Evolutionary conservation across 805 yeast species (phyloP).

Genomic region (Yarrowia deformans): DNA sequence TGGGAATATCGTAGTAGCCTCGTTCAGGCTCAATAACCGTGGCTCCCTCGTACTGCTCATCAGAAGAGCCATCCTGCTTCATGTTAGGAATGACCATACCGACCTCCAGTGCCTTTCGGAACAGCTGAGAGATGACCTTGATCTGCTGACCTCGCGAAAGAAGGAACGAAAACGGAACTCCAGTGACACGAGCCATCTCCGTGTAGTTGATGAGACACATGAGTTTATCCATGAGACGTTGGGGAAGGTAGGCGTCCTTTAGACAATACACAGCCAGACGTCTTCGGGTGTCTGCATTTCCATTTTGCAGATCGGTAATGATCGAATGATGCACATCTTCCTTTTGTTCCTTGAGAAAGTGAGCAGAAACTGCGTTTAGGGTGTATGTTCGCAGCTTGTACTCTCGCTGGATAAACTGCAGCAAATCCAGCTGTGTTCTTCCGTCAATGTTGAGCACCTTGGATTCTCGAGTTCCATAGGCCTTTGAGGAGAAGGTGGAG

Average conservation of each 20-base stretch:
- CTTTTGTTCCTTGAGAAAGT: slow-evolving; percentile 91
- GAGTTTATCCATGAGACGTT: slow-evolving; percentile 84
- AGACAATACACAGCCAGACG: slow-evolving; percentile 96
- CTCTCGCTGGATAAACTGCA: slow-evolving; percentile 93
- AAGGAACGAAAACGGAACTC: slow-evolving; percentile 93
- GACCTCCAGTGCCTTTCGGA: slow-evolving; percentile 87
- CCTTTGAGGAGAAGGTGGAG: slow-evolving; percentile 87
- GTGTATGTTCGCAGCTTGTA: slow-evolving; percentile 94
- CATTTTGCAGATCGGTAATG: slow-evolving; percentile 92
- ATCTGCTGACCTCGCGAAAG: slow-evolving; percentile 96
- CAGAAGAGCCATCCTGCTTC: slow-evolving; percentile 77
- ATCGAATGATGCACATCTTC: slow-evolving; percentile 98
- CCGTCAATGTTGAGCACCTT: slow-evolving; percentile 94
- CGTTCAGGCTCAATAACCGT: slow-evolving; percentile 96
- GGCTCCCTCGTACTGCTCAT: slow-evolving; percentile 97
- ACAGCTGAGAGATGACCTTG: slow-evolving; percentile 93
- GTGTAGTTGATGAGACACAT: slow-evolving; percentile 98
- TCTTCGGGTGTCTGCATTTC: slow-evolving; percentile 89
- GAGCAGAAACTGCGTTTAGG: slow-evolving; percentile 91
- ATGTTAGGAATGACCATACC: slow-evolving; percentile 91
- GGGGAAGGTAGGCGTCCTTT: slow-evolving; percentile 92
- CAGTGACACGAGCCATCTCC: slow-evolving; percentile 99
- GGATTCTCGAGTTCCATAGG: slow-evolving; percentile 94
- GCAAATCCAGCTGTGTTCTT: slow-evolving; percentile 89
- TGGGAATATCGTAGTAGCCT: slow-evolving; percentile 96